Evolutionary conservation across 2,329 filamentous ascomycete genomes (phyloP).

Genomic region (Clonostachys byssicola): DNA sequence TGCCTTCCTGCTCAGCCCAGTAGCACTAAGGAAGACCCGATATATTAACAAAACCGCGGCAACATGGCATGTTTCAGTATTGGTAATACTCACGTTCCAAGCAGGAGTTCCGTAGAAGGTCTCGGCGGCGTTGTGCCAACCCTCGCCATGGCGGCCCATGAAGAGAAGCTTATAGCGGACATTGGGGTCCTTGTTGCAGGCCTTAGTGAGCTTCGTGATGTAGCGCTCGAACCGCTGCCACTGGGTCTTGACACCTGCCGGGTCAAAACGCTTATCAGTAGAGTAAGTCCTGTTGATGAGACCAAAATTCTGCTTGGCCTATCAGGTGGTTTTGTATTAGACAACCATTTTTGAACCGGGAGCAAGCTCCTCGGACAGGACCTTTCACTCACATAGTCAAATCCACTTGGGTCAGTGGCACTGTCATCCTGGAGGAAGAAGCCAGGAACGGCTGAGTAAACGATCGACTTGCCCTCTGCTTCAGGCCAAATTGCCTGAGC

Average conservation of each 20-base stretch:
- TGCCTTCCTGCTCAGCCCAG: slow-evolving; percentile 61
- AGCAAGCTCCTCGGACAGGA: not conserved
- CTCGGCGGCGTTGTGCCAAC: slow-evolving; percentile 60
- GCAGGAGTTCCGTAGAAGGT: slow-evolving; percentile 62
- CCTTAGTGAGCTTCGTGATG: slow-evolving; percentile 47
- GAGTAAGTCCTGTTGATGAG: slow-evolving; percentile 60
- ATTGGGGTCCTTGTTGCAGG: slow-evolving; percentile 26
- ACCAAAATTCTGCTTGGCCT: slow-evolving; percentile 61
- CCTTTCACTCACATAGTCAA: slow-evolving; percentile 55
- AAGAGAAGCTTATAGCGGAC: slow-evolving; percentile 63
- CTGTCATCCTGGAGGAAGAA: slow-evolving; percentile 63
- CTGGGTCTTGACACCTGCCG: slow-evolving; percentile 41
- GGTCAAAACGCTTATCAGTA: slow-evolving; percentile 39
- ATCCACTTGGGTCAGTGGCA: slow-evolving; percentile 47
- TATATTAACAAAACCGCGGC: not conserved
- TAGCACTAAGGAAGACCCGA: slow-evolving; percentile 41
- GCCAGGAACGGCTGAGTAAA: slow-evolving; percentile 56
- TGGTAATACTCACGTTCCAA: slow-evolving; percentile 53
- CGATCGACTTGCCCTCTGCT: slow-evolving; percentile 36
- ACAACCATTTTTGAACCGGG: slow-evolving; percentile 1
- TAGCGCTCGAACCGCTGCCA: slow-evolving; percentile 63
- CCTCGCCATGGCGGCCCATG: slow-evolving; percentile 67
- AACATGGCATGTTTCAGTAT: not conserved
- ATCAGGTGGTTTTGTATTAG: not conserved
- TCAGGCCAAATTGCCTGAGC: slow-evolving; percentile 16